A percentile compares a stretch with the other conserved stretches of the same genome.
phyloP scores from a whole-genome alignment of 176 grass and related monocot genomes.

The Triticum monococcum region DNA sequence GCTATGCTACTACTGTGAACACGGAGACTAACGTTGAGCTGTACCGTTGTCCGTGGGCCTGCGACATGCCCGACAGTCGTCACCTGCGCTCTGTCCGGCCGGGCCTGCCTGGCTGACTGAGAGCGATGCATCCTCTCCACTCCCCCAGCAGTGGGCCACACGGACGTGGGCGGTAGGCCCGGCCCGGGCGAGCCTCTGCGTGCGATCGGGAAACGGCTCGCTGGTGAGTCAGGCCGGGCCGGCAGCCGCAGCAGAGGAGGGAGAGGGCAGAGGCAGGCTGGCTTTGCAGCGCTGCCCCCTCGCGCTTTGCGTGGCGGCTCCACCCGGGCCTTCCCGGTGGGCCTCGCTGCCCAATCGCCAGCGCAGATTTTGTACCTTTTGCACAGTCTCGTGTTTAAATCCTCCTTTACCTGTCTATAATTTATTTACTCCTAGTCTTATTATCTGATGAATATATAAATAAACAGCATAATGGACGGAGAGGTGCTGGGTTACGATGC shows the following conservation, averaged over 20 bases:
- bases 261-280: neutral
- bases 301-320: neutral
- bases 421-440: neutral
- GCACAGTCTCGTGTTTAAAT: neutral
- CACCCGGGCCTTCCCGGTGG: neutral
- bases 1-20: neutral
- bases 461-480: neutral
- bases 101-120: neutral
- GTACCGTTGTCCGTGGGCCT: conserved; percentile 22
- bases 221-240: conserved; percentile 28
- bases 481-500: neutral
- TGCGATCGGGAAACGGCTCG: conserved; percentile 20
- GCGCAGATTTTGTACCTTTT: neutral
- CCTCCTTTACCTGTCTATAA: too few relatives aligned
- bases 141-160: neutral
- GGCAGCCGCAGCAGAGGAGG: neutral
- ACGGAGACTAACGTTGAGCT: neutral
- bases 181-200: neutral
- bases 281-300: neutral
- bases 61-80: conserved; percentile 4
- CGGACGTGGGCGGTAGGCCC: conserved; percentile 4
- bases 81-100: neutral
- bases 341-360: neutral
- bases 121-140: neutral
- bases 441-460: neutral